Evolutionary conservation across 441 rosid genomes (phyloP), one percentile per base, ranked within the genome.

Genomic region (Populus hybrid): DNA sequence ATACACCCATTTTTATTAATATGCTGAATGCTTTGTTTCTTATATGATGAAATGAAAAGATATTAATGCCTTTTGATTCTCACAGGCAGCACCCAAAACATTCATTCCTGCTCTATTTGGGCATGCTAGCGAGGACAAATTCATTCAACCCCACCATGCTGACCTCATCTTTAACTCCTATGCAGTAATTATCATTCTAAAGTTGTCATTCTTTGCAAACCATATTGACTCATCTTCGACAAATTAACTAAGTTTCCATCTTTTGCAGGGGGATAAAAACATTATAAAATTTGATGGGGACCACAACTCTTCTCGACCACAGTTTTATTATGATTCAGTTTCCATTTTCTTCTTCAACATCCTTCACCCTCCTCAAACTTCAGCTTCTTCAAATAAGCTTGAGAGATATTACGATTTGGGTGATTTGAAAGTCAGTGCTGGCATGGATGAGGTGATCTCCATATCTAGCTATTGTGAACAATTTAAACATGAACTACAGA

Each of bases 61-160:
- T 23, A 16, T n/a, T 77, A 46, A 38, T 79, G 66, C 74, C 75
- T 65, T 69, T 36, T 75, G n/a, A 8, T 59, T 71, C 61, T 78
- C 69, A 35, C 91, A 95, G 99, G 95, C 88, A 82, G 90, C 98
- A 53, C 88, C 95, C 34, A 90, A 91, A 85, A 90, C 97, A 75
- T 95, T 91, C 84, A 93, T 95, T 81, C 99, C 98, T 72, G 91
- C 91, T 79, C 83, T 95, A 82, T 90, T 91, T 85, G 99, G 99
- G 77, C 99, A 95, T 80, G 99, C 94, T 61, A 89, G 84, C 23
- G 94, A 83, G 73, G 99, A 95, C 88, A 95, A 87, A 85, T 93
- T 95, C 91, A 95, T 95, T 78, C 97, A 86, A 82, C 84, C 95
- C 78, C 94, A 82, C 85, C 99, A 95, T 71, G 89, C 97, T 68